Evolutionary conservation across 2,329 filamentous ascomycete genomes (phyloP).

Genomic region (Bertia moriformis): DNA sequence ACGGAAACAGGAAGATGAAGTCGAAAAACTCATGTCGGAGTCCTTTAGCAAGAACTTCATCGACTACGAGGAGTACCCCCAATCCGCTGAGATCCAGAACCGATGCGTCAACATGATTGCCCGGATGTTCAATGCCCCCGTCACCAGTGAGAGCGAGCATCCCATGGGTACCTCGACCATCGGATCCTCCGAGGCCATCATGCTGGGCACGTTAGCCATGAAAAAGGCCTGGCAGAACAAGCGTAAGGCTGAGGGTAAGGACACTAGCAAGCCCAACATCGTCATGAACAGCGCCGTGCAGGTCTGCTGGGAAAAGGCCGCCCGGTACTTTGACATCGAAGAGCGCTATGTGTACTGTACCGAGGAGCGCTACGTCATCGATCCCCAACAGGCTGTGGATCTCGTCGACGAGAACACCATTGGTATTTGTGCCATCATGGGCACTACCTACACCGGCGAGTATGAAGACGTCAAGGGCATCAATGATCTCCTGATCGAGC

Average conservation of each 20-base stretch:
- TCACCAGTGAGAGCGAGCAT: conserved; percentile 19
- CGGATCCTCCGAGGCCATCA: conserved; percentile 79
- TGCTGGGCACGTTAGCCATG: conserved; percentile 76
- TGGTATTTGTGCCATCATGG: conserved; percentile 81
- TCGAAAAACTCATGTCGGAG: conserved; percentile 87
- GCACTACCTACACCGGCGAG: conserved; percentile 88
- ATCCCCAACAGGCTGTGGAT: conserved; percentile 43
- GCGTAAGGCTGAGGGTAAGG: conserved; percentile 69
- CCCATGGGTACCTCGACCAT: conserved; percentile 79
- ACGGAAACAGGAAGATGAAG: conserved; percentile 56
- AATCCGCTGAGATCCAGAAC: conserved; percentile 75
- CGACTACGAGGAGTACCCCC: conserved; percentile 74
- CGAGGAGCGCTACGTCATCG: conserved; percentile 45
- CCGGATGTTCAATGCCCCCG: conserved; percentile 70
- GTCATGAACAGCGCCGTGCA: conserved; percentile 94
- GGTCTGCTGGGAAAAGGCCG: conserved; percentile 92
- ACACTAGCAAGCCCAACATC: conserved; percentile 66
- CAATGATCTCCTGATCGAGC: conserved; percentile 71
- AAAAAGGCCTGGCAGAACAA: conserved; percentile 89
- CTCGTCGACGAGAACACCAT: conserved; percentile 62
- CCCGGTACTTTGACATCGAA: conserved; percentile 81
- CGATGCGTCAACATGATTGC: conserved; percentile 86
- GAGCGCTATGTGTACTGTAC: conserved; percentile 65
- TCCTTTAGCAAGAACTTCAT: conserved; percentile 92
- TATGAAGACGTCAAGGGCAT: conserved; percentile 88